Evolutionary conservation across 78 protist species (phyloP).

Genomic region (Pigoraptor vietnamica): DNA sequence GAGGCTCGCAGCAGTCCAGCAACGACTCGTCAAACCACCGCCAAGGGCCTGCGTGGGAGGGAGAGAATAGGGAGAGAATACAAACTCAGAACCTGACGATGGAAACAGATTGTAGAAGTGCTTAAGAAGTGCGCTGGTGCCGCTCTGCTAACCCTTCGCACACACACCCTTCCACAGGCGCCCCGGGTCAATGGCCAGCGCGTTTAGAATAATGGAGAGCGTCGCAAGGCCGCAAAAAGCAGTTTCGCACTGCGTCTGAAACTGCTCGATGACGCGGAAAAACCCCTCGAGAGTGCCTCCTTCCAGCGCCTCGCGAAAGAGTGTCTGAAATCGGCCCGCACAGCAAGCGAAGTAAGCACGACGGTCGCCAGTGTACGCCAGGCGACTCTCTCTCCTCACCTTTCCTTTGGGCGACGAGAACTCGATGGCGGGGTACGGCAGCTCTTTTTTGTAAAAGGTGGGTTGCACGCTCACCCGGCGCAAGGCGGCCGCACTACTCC

Average conservation of each 20-base stretch:
- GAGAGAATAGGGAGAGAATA: no score
- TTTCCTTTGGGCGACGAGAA: constrained; percentile 19
- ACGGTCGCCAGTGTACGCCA: neutral
- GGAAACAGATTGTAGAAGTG: neutral
- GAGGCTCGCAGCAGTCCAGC: constrained; percentile 69
- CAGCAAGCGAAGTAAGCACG: neutral
- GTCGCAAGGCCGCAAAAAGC: constrained; percentile 79
- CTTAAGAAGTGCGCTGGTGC: no score
- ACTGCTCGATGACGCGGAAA: constrained; percentile 58
- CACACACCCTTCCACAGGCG: constrained; percentile 67
- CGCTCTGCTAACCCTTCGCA: no score
- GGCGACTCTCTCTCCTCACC: no score
- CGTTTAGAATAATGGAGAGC: constrained; percentile 73
- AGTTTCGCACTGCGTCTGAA: constrained; percentile 63
- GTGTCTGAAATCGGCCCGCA: neutral
- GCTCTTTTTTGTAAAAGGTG: constrained; percentile 46
- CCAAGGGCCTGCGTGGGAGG: constrained; percentile 33
- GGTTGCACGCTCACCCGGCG: neutral
- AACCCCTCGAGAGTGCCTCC: constrained; percentile 64
- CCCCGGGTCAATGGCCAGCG: constrained; percentile 72
- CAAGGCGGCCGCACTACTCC: neutral
- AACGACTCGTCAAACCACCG: constrained; percentile 78
- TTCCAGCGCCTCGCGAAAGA: constrained; percentile 46
- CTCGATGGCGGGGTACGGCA: constrained; percentile 50
- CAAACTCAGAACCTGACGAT: constrained; percentile 4